phyloP scores from a whole-genome alignment of 148 eudicot species.

The Camellia sinensis region DNA sequence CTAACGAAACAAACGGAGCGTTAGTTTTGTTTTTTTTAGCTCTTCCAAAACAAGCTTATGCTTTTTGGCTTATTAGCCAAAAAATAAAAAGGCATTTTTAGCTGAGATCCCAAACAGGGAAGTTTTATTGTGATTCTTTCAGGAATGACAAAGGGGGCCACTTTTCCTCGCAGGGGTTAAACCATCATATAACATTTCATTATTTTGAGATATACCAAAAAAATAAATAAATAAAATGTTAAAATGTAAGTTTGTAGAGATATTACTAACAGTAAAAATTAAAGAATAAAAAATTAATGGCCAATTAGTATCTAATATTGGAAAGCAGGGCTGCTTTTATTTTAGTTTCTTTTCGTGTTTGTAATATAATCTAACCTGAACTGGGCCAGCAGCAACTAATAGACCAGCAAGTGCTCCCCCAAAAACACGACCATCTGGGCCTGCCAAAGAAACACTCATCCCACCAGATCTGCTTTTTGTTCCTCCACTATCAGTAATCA shows the following conservation, averaged over 20 bases:
- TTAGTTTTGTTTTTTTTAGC: too few relatives aligned
- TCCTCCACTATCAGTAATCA: conserved; percentile 63
- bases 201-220: too few relatives aligned
- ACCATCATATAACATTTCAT: not conserved
- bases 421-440: conserved; percentile 83
- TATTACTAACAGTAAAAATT: not conserved
- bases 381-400: conserved; percentile 79
- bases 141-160: not conserved
- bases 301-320: not conserved
- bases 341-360: not conserved
- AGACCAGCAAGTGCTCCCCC: conserved; percentile 95
- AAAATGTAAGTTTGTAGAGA: not conserved
- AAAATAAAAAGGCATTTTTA: too few relatives aligned
- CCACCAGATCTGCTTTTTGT: conserved; percentile 84
- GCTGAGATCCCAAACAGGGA: too few relatives aligned
- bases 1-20: too few relatives aligned
- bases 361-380: conserved; percentile 52
- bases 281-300: not conserved
- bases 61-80: too few relatives aligned
- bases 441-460: conserved; percentile 80
- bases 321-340: not conserved
- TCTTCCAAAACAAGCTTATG: too few relatives aligned
- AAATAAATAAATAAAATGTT: not conserved
- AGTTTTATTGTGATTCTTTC: not conserved
- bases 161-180: too few relatives aligned